These are phyloP conservation scores for Chamaenerion angustifolium DNA, from an alignment of 345 rosid species.

Conservation along the genomic window DNA sequence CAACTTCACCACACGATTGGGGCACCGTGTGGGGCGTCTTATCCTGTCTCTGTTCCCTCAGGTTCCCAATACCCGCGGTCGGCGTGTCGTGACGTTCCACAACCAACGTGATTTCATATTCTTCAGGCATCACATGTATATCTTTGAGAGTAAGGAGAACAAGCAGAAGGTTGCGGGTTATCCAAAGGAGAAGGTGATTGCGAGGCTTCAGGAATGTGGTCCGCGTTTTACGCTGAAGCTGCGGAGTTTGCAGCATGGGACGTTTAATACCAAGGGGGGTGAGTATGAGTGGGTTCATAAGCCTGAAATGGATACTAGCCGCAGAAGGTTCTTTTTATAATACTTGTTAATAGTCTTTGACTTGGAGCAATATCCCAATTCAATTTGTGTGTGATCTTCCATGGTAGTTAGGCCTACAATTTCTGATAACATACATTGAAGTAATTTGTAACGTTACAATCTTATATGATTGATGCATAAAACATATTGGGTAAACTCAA, in stretches of 20 bases:
- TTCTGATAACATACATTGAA: no score
- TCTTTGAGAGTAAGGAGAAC: constrained; percentile 59
- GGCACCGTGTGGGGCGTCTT: constrained; percentile 87
- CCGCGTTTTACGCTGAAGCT: constrained; percentile 82
- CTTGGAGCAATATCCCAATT: no score
- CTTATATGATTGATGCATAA: no score
- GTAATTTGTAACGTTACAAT: no score
- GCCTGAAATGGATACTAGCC: constrained; percentile 21
- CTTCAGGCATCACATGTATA: constrained; percentile 92
- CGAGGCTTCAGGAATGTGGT: constrained; percentile 95
- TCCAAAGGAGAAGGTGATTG: constrained; percentile 38
- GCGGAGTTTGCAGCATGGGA: constrained; percentile 73
- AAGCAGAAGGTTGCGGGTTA: constrained; percentile 30
- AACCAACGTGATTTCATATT: constrained; percentile 93
- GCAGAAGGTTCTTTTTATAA: constrained; percentile 1
- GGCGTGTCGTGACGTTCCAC: constrained; percentile 88
- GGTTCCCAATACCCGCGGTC: constrained; percentile 68
- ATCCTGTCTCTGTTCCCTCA: constrained; percentile 81
- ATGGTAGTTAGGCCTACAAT: no score
- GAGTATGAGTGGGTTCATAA: constrained; percentile 97
- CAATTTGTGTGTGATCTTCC: no score
- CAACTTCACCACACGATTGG: constrained; percentile 84
- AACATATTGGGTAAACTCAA: no score
- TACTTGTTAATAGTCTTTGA: no score
- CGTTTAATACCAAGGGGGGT: constrained; percentile 71